Conservation (phyloP, 2,329 filamentous ascomycete genomes). For the Fusarium euwallaceae region DNA sequence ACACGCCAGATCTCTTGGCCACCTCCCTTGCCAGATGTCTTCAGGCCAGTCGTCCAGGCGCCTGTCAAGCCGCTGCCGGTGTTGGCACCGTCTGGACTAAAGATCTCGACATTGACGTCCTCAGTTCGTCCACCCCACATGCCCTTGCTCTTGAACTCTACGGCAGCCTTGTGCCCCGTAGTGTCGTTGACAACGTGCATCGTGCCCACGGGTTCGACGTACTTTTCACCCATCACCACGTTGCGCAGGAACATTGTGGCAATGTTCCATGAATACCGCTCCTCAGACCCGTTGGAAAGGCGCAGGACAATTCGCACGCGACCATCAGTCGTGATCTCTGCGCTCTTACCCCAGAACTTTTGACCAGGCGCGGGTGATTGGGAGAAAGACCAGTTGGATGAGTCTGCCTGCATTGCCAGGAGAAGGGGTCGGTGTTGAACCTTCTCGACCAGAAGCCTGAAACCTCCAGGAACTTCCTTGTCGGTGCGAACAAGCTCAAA, state of each 20-base stretch:
- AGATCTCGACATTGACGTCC: constrained; percentile 84
- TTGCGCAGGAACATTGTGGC: constrained; percentile 94
- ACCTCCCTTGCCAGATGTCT: constrained; percentile 71
- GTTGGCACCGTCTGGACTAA: constrained; percentile 73
- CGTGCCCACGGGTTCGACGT: constrained; percentile 92
- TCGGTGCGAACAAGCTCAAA: constrained; percentile 93
- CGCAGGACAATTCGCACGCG: constrained; percentile 82
- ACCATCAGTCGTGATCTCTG: constrained; percentile 93
- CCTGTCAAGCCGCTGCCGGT: constrained; percentile 79
- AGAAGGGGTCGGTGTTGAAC: constrained; percentile 93
- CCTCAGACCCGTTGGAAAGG: constrained; percentile 74
- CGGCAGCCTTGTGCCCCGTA: constrained; percentile 84
- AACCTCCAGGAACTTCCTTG: constrained; percentile 77
- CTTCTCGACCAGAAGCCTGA: constrained; percentile 95
- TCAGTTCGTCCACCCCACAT: constrained; percentile 97
- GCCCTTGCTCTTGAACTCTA: constrained; percentile 93
- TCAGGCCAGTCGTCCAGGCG: constrained; percentile 85
- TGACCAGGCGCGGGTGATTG: constrained; percentile 91
- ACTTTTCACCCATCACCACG: constrained; percentile 98
- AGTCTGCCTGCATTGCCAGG: constrained; percentile 93
- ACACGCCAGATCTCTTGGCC: constrained; percentile 83
- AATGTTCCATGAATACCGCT: constrained; percentile 89
- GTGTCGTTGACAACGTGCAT: constrained; percentile 90
- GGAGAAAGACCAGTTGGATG: constrained; percentile 84
- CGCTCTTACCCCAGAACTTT: constrained; percentile 99